phyloP scores from a whole-genome alignment of 805 yeast species.

The Lipomyces mesembrius region DNA sequence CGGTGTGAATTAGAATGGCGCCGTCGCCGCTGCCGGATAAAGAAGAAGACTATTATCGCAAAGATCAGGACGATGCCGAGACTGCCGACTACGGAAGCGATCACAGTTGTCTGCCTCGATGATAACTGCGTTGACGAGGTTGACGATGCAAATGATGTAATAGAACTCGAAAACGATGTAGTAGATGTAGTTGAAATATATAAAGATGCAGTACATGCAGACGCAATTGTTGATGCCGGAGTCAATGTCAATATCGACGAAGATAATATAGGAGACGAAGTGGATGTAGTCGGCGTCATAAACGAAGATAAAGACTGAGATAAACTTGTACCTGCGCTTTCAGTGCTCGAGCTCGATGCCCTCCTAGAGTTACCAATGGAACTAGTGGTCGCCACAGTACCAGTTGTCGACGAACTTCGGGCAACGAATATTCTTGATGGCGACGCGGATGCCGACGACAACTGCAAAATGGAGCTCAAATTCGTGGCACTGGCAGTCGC shows the following conservation, averaged over 20 bases:
- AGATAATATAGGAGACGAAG: background rate
- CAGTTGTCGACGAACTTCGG: background rate
- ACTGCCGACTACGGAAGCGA: conserved; percentile 31
- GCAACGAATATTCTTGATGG: background rate
- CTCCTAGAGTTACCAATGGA: background rate
- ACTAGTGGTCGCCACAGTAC: background rate
- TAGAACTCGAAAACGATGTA: background rate
- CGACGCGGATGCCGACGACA: background rate
- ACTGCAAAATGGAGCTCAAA: background rate
- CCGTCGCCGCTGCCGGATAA: conserved; percentile 13
- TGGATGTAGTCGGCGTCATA: background rate
- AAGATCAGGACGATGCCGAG: conserved; percentile 24
- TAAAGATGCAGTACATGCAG: background rate
- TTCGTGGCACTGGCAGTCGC: background rate
- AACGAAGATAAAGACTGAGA: background rate
- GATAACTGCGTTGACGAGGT: background rate
- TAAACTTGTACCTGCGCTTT: background rate
- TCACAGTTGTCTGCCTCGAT: conserved; percentile 14
- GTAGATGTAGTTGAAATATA: background rate
- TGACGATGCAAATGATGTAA: background rate
- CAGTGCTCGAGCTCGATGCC: background rate
- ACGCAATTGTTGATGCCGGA: background rate
- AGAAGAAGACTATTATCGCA: conserved; percentile 11
- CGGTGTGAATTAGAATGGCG: background rate
- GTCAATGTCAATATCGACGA: background rate